Conservation (phyloP, 1,284 basidiomycete genomes). For the Cutaneotrichosporon sp. region DNA sequence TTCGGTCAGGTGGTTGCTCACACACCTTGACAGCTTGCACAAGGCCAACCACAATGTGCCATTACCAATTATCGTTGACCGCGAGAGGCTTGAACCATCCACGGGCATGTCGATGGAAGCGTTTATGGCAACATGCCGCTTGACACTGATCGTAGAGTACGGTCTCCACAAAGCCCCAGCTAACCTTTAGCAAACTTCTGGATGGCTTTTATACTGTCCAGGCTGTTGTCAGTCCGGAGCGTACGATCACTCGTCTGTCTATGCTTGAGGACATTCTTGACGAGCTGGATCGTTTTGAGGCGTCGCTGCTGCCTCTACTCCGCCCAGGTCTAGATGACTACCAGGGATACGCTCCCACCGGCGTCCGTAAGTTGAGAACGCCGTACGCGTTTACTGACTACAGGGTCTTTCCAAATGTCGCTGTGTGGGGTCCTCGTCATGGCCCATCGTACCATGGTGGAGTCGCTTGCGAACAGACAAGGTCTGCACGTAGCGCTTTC, state of each 20-base stretch:
- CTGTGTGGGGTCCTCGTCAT: conserved; percentile 24
- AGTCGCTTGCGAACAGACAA: conserved; percentile 6
- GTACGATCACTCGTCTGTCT: conserved; percentile 16
- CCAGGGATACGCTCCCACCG: conserved; percentile 9
- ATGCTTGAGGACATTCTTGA: conserved; percentile 17
- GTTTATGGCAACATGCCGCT: conserved; percentile 28
- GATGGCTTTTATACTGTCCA: conserved; percentile 24
- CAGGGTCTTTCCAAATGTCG: conserved; percentile 33
- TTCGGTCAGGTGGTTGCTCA: no score
- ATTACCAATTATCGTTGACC: conserved; percentile 16
- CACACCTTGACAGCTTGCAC: conserved; percentile 15
- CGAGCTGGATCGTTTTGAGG: conserved; percentile 22
- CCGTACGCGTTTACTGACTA: not conserved
- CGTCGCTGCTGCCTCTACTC: not conserved
- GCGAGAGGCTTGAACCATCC: not conserved
- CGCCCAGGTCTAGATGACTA: no score
- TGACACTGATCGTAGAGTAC: conserved; percentile 28
- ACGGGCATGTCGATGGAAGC: conserved; percentile 21
- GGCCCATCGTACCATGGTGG: conserved; percentile 22
- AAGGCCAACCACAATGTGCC: conserved; percentile 27
- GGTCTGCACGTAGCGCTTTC: conserved; percentile 7
- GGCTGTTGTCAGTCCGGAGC: conserved; percentile 5
- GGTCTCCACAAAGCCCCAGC: not conserved
- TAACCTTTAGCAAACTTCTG: conserved; percentile 18
- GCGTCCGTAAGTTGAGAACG: conserved; percentile 22